Percentiles rank a stretch among this genome's conserved stretches.
phyloP scores from a whole-genome alignment of 1,284 basidiomycete genomes.

The Anthracocystis setariae region DNA sequence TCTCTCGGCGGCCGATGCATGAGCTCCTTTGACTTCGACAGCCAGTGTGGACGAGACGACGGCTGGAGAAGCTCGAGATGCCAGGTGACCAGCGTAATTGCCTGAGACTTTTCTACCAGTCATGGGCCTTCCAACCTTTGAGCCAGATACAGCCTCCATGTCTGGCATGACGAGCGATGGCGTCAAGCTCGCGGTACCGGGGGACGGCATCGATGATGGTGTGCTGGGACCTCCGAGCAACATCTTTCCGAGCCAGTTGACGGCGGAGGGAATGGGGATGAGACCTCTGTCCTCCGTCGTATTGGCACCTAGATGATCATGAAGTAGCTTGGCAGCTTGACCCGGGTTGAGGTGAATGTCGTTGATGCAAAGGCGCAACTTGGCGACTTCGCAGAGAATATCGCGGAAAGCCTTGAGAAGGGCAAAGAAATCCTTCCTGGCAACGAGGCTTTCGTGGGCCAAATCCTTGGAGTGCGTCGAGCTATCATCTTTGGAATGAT shows the following conservation, averaged over 20 bases:
- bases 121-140: constrained; percentile 16
- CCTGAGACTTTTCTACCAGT: constrained; percentile 35
- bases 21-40: constrained; percentile 58
- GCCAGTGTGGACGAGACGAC: constrained; percentile 50
- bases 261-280: constrained; percentile 45
- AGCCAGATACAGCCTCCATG: constrained; percentile 1
- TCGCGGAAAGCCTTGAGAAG: constrained; percentile 88
- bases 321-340: constrained; percentile 70
- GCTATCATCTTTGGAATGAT: constrained; percentile 22
- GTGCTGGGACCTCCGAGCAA: constrained; percentile 36
- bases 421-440: constrained; percentile 82
- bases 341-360: constrained; percentile 88
- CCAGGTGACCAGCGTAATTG: constrained; percentile 23
- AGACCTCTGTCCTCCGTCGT: constrained; percentile 43
- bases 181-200: constrained; percentile 2
- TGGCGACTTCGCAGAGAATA: constrained; percentile 82
- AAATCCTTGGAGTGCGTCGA: constrained; percentile 69
- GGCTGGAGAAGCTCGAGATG: constrained; percentile 51
- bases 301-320: constrained; percentile 60
- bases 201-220: constrained; percentile 16
- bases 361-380: constrained; percentile 84
- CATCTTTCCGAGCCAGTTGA: constrained; percentile 57
- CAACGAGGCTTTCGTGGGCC: constrained; percentile 71
- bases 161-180: constrained; percentile 21
- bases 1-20: constrained; percentile 44